These are phyloP conservation scores for Boletus sp. DNA, from an alignment of 768 basidiomycete species.

Conservation along the genomic window DNA sequence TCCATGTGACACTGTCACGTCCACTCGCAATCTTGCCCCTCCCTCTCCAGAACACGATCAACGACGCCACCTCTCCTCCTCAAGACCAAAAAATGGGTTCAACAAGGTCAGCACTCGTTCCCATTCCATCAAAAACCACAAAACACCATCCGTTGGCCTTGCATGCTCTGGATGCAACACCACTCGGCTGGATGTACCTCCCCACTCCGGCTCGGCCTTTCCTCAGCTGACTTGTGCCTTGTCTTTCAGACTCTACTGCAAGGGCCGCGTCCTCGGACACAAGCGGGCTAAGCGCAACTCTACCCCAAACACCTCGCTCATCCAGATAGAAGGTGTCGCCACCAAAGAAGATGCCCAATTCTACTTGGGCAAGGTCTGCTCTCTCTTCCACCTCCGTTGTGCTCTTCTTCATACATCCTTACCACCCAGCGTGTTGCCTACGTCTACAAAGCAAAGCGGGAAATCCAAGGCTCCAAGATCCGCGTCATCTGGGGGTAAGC, in stretches of 20 bases:
- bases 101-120: slow-evolving; percentile 60
- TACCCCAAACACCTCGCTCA: slow-evolving; percentile 90
- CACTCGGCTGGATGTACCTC: slow-evolving; percentile 12
- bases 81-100: slow-evolving; percentile 65
- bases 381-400: background rate
- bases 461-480: slow-evolving; percentile 91
- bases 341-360: slow-evolving; percentile 93
- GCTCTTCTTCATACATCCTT: background rate
- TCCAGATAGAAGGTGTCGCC: slow-evolving; percentile 96
- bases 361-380: slow-evolving; percentile 95
- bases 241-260: slow-evolving; percentile 78
- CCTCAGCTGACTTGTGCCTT: background rate
- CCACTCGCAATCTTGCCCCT: slow-evolving; percentile 1
- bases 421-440: slow-evolving; percentile 82
- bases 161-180: slow-evolving; percentile 15
- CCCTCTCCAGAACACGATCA: slow-evolving; percentile 24
- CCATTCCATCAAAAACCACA: background rate
- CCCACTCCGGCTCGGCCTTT: too few relatives aligned
- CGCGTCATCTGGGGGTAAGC: slow-evolving; percentile 97
- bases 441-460: slow-evolving; percentile 96
- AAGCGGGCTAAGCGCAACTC: slow-evolving; percentile 98
- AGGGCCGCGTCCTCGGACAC: slow-evolving; percentile 97
- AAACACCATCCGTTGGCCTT: background rate
- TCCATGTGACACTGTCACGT: slow-evolving; percentile 32
- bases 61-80: slow-evolving; percentile 22